Base-by-base conservation (phyloP, 139 green algal genomes). In the Spirogloea muscicola region DNA sequence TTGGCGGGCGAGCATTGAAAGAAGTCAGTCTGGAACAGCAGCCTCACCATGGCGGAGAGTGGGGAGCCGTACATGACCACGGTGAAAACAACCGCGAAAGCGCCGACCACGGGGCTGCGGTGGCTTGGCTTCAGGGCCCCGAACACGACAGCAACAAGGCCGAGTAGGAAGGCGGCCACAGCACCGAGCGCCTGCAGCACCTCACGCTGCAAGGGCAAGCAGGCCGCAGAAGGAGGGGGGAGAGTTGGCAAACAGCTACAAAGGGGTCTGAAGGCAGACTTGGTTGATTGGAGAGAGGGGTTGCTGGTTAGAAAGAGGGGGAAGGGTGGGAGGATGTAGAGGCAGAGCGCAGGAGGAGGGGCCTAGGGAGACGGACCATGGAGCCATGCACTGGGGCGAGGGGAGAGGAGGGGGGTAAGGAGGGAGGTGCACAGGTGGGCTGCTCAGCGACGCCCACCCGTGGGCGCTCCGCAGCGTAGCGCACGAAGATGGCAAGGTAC, bases 31-130 rank as follows among this genome's bases (percentile, higher is more conserved):
- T n/a, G n/a, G n/a, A n/a, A n/a, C n/a, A n/a, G n/a, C n/a, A n/a
- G n/a, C 7, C 67, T 25, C 58, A 76, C 67, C 67, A 76, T n/a
- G 7, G 46, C 58, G 40, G 67, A 76, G 5, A 76, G 49, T 3
- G 67, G 67, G 2, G 67, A 61, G 3, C 48, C 67, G 34, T 68
- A 76, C 67, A 76, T 76, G 62, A 72, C 6, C 10, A 72, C 62
- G 25, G 62, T 72, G 34, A 72, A 72, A 34, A 72, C 31, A 29
- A 36, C 21, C 4, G 62, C 62, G 29, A 51, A 62, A 27, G 31
- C 34, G 49, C 62, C 62, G 4, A 72, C 34, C 4, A 31, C 13
- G 27, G 37, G 62, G 40, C 62, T 72, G 33, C 38, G 62, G 31
- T 25, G 3, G 46, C 16, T 39, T n/a, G 62, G 62, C 27, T 38